Percentiles rank a stretch among this genome's conserved stretches.
These are phyloP conservation scores for Drechslerella dactyloides DNA, from an alignment of 2,329 filamentous ascomycete species.

Conservation along the genomic window DNA sequence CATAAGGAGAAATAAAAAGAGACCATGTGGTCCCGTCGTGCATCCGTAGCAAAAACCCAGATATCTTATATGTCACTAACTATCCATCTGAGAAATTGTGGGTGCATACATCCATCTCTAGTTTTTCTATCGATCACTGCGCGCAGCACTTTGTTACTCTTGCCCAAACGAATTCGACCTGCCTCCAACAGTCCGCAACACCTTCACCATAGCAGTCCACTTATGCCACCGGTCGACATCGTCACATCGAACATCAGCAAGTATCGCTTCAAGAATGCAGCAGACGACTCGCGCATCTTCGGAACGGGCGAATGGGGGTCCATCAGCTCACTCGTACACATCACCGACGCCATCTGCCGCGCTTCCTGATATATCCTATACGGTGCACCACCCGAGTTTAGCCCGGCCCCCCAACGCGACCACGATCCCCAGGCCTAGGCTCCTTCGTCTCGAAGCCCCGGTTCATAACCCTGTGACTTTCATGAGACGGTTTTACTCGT, in stretches of 20 bases:
- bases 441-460: neutral
- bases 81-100: too few relatives aligned
- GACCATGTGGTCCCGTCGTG: neutral
- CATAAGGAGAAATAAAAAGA: neutral
- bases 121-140: too few relatives aligned
- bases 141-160: too few relatives aligned
- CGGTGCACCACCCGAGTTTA: neutral
- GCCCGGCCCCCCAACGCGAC: slow-evolving; percentile 2
- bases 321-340: neutral
- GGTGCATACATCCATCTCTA: too few relatives aligned
- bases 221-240: neutral
- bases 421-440: slow-evolving; percentile 1
- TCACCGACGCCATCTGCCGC: neutral
- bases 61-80: too few relatives aligned
- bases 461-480: neutral
- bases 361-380: neutral
- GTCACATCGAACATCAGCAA: neutral
- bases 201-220: neutral
- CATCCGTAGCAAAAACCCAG: too few relatives aligned
- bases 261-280: neutral
- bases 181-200: slow-evolving; percentile 10
- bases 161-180: neutral
- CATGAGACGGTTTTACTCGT: neutral
- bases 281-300: neutral
- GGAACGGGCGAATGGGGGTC: neutral